A percentile compares a stretch with the other conserved stretches of the same genome.
phyloP scores from a whole-genome alignment of 2,329 filamentous ascomycete genomes.

The Raffaelea ambrosiae region DNA sequence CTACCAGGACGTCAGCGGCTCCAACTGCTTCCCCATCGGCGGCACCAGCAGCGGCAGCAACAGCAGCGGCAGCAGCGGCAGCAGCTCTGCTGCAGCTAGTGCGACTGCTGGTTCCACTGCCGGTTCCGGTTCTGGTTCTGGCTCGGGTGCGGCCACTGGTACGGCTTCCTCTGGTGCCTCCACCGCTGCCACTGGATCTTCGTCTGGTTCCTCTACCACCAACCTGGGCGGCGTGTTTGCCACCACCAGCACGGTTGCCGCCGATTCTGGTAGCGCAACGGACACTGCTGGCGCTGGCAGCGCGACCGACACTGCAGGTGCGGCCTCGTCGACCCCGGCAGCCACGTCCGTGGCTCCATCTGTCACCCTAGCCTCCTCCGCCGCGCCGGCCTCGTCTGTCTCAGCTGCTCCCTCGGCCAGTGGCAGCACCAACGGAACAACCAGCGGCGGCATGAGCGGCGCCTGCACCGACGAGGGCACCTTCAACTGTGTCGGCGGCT shows the following conservation, averaged over 20 bases:
- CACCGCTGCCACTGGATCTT: slow-evolving; percentile 1
- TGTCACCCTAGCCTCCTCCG: not conserved
- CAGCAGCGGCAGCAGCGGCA: slow-evolving; percentile 5
- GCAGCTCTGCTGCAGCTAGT: slow-evolving; percentile 1
- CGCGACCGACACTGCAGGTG: not conserved
- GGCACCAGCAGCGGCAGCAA: not conserved
- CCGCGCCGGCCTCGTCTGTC: not conserved
- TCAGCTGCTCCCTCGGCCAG: slow-evolving; percentile 9
- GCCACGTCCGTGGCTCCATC: slow-evolving; percentile 7
- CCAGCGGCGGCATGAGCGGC: slow-evolving; percentile 23
- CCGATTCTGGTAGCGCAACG: slow-evolving; percentile 1
- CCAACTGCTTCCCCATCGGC: slow-evolving; percentile 13
- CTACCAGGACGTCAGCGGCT: slow-evolving; percentile 9
- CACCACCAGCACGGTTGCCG: slow-evolving; percentile 19
- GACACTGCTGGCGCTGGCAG: not conserved
- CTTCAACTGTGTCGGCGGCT: slow-evolving; percentile 40
- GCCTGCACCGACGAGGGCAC: slow-evolving; percentile 37
- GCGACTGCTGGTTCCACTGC: not conserved
- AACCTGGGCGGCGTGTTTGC: slow-evolving; percentile 28
- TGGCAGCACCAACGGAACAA: slow-evolving; percentile 10
- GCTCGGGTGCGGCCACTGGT: slow-evolving; percentile 17
- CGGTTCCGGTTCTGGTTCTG: slow-evolving; percentile 22
- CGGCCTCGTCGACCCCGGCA: slow-evolving; percentile 1
- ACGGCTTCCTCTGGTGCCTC: slow-evolving; percentile 15
- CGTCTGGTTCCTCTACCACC: not conserved